phyloP scores from a whole-genome alignment of 1,284 basidiomycete genomes.

The Apiotrichum sp. region DNA sequence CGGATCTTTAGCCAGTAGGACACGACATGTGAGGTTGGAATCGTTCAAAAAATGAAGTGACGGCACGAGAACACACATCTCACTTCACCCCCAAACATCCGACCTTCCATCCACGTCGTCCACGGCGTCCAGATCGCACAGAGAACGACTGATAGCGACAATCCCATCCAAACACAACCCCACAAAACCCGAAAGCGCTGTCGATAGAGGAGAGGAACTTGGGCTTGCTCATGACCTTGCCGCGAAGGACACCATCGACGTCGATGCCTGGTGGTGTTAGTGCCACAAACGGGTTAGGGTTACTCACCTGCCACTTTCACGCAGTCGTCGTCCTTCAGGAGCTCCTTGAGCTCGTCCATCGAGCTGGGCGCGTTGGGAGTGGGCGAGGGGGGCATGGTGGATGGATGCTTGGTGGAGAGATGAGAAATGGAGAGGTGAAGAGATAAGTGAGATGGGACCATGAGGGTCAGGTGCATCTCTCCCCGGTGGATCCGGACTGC shows the following conservation, averaged over 20 bases:
- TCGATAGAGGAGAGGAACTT: slow-evolving; percentile 86
- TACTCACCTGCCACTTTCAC: slow-evolving; percentile 77
- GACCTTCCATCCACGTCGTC: background rate
- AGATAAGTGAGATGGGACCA: background rate
- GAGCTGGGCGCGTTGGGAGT: slow-evolving; percentile 55
- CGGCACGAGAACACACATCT: too few species aligned
- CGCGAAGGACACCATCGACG: slow-evolving; percentile 86
- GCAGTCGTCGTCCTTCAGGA: slow-evolving; percentile 65
- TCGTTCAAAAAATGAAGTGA: too few species aligned
- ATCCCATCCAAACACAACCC: slow-evolving; percentile 63
- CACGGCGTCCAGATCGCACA: background rate
- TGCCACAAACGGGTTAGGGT: background rate
- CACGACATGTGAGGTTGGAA: too few species aligned
- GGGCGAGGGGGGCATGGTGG: slow-evolving; percentile 37
- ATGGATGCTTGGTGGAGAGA: background rate
- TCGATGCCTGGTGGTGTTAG: slow-evolving; percentile 33
- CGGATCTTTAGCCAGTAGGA: background rate
- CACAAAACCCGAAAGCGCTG: slow-evolving; percentile 82
- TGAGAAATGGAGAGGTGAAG: background rate
- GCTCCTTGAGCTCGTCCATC: slow-evolving; percentile 55
- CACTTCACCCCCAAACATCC: background rate
- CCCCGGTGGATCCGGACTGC: too few species aligned
- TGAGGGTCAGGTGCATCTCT: too few species aligned
- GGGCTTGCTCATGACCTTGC: slow-evolving; percentile 89
- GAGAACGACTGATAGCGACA: slow-evolving; percentile 19